Base-by-base conservation (phyloP, 805 yeast genomes). In the Hemisphaericaspora nanyangensis region DNA sequence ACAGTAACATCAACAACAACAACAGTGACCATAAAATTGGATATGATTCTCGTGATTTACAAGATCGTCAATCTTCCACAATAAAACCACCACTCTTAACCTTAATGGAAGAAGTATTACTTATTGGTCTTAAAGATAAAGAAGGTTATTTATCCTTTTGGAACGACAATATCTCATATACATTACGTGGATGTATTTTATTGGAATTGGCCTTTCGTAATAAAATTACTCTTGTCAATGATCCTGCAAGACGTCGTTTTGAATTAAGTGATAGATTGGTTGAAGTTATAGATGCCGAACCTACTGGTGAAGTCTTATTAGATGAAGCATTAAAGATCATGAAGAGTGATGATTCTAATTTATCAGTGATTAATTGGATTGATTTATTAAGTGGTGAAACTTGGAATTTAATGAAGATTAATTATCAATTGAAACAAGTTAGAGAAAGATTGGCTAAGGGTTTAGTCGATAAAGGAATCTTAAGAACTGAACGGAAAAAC, bases 101-200 rank as follows among this genome's bases (percentile, higher is more conserved):
- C 0, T 67, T 93, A 49, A 89, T 93, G 96, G 99, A 93, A 63
- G 99, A 93, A 63, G 96, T 93, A 6, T 69, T 93, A 48, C 73
- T 93, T 46, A 76, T 93, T 69, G 99, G 99, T 5, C 74, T 93
- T 48, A 90, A 91, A 56, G 98, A 93, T 63, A 85, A 85, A 52
- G 98, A 93, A 63, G 99, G 99, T 10, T 89, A 91, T 61, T 71
- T 93, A 32, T 88, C 96, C 20, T 93, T 93, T 65, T 93, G 99
- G 99, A 93, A 93, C 59, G 99, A 93, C 63, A 90, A 88, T 63
- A 90, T 93, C 39, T 88, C 97, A 17, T 93, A 93, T 65, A 96
- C 97, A 1, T 73, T 93, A 43, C 80, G 99, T 53, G 99, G 99
- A 10, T 85, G 96, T 59, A 91, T 93, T 43, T 56, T 93, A 38